A percentile compares a stretch with the other conserved stretches of the same genome.
Conservation (phyloP, 169 alveolate genomes). For the Plasmodium cynomolgi region DNA sequence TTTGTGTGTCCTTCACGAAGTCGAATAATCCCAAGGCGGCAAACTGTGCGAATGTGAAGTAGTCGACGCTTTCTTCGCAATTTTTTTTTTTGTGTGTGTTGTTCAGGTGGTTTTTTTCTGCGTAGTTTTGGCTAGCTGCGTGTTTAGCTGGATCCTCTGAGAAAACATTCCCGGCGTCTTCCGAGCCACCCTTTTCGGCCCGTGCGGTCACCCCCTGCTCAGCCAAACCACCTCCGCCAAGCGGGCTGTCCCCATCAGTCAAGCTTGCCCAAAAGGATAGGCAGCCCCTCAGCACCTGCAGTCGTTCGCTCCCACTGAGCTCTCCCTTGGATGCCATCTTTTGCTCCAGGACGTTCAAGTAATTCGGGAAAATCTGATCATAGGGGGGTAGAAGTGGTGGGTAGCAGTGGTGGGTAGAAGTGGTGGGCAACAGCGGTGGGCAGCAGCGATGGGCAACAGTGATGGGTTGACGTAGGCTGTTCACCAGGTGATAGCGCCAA, state of each 20-base stretch:
- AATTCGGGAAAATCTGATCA: slow-evolving; percentile 21
- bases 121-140: neutral
- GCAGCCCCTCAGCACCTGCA: neutral
- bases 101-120: neutral
- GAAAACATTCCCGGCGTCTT: neutral
- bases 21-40: slow-evolving; percentile 25
- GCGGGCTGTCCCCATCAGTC: neutral
- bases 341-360: slow-evolving; percentile 24
- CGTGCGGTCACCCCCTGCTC: neutral
- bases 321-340: slow-evolving; percentile 2
- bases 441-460: neutral
- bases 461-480: neutral
- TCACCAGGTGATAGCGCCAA: neutral
- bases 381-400: neutral
- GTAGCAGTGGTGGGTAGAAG: neutral
- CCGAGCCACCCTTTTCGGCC: neutral
- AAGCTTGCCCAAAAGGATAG: neutral
- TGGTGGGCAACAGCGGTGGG: neutral
- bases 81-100: neutral
- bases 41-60: slow-evolving; percentile 35
- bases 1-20: slow-evolving; percentile 10
- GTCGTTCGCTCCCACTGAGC: neutral
- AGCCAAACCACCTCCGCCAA: neutral
- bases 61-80: neutral
- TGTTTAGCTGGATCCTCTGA: neutral